Base-by-base conservation (phyloP, 352 stramenopile genomes). In the Phytophthora multivora region DNA sequence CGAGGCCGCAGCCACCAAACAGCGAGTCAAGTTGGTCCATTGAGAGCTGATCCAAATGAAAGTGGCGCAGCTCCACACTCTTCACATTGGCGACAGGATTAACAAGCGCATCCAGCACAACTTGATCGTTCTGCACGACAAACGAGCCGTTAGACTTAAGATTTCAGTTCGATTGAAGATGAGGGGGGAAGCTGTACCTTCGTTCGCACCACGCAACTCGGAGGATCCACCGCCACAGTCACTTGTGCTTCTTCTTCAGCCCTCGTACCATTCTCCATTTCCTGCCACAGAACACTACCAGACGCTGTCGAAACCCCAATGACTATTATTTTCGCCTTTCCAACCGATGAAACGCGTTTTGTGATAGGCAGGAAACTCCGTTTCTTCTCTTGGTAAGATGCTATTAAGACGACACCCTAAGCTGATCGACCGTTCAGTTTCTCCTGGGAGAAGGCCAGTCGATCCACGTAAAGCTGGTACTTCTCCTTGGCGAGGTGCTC, bases 391-490 rank as follows among this genome's bases (percentile, higher is more conserved):
- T 35, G 2, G n/a, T 45, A 13, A 11, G n/a, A 40, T 43, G 18
- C 18, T 35, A 51, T 26, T 48, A 38, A 53, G 26, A 19, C 16
- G 11, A 35, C 7, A 23, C 9, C 16, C 39, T 45, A 19, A 19
- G n/a, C 10, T 13, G 47, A 53, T 53, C 51, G 39, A 36, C 51
- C 75, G 15, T 71, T 67, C 1, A 90, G 47, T 50, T 88, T 86
- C 19, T 80, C 69, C 41, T 88, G 74, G 2, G 79, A 62, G 28
- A 89, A 88, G 4, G 77, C 68, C 10, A 93, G 63, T 7, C 84
- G 80, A 8, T 91, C 83, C 39, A 91, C 76, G 59, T 94, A 94
- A 8, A 94, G 42, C 51, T 86, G 59, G 54, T 94, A 86, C 33
- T 73, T 81, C 36, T 89, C 83, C 48, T 81, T 77, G 0, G 77